Percentiles rank a stretch among this genome's conserved stretches.
phyloP scores from a whole-genome alignment of 1,139 yeast genomes.

The Suhomyces yuchorum region DNA sequence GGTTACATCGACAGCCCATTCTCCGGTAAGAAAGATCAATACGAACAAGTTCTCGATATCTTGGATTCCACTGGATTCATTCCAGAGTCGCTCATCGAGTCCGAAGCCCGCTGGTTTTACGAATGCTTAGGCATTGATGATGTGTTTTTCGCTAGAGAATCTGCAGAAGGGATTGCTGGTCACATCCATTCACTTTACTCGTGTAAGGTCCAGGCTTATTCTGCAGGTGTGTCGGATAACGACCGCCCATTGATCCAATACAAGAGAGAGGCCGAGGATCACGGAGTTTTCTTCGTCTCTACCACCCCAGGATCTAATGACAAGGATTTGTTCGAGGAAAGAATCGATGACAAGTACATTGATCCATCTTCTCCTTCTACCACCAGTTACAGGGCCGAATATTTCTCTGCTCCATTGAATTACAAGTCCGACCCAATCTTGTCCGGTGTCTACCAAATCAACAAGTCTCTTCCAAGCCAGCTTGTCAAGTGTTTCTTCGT shows the following conservation, averaged over 20 bases:
- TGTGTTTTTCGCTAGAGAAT: constrained; percentile 85
- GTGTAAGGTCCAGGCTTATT: constrained; percentile 86
- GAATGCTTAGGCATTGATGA: constrained; percentile 87
- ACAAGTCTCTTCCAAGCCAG: constrained; percentile 43
- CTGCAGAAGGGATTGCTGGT: constrained; percentile 76
- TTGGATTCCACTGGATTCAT: constrained; percentile 85
- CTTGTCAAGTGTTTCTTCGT: constrained; percentile 82
- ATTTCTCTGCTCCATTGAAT: constrained; percentile 70
- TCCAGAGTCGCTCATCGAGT: constrained; percentile 83
- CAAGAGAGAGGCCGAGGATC: constrained; percentile 76
- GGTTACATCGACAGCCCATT: constrained; percentile 80
- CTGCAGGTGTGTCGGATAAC: constrained; percentile 27
- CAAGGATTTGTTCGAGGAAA: constrained; percentile 54
- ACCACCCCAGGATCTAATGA: constrained; percentile 41
- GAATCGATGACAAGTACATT: constrained; percentile 81
- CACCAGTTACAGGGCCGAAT: constrained; percentile 71
- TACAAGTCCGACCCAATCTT: constrained; percentile 50
- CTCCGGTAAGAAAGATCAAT: constrained; percentile 79
- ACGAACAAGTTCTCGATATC: constrained; percentile 78
- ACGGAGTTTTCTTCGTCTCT: constrained; percentile 90
- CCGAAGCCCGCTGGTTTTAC: constrained; percentile 90
- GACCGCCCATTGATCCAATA: constrained; percentile 64
- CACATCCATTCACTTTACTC: constrained; percentile 88
- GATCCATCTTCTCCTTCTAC: constrained; percentile 52
- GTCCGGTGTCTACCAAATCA: constrained; percentile 42